phyloP scores from a whole-genome alignment of 2,329 filamentous ascomycete genomes.

The Scedosporium minutisporum region DNA sequence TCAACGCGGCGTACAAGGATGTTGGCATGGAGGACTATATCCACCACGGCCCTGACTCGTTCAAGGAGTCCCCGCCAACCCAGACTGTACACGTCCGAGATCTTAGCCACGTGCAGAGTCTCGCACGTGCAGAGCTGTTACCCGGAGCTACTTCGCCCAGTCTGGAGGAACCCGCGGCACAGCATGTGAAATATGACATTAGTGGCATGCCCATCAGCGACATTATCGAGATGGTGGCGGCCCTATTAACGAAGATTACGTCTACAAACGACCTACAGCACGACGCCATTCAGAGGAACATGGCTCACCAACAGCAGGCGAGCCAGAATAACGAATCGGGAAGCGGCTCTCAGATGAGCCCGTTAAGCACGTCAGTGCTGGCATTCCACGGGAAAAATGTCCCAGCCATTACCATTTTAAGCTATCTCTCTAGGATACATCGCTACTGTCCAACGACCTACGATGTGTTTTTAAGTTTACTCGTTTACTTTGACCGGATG shows the following conservation, averaged over 20 bases:
- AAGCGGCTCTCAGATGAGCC: slow-evolving; percentile 50
- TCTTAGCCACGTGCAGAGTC: slow-evolving; percentile 80
- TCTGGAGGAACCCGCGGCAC: slow-evolving; percentile 39
- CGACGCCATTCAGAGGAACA: slow-evolving; percentile 72
- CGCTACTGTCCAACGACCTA: slow-evolving; percentile 99
- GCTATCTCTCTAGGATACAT: slow-evolving; percentile 91
- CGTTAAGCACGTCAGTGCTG: slow-evolving; percentile 59
- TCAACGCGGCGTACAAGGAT: slow-evolving; percentile 7
- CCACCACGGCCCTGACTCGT: slow-evolving; percentile 7
- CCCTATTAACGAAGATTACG: slow-evolving; percentile 91
- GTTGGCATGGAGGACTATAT: slow-evolving; percentile 14
- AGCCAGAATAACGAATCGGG: slow-evolving; percentile 32
- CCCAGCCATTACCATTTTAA: slow-evolving; percentile 91
- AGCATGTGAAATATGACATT: slow-evolving; percentile 74
- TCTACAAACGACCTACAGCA: slow-evolving; percentile 93
- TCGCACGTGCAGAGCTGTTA: slow-evolving; percentile 69
- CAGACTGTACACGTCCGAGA: slow-evolving; percentile 73
- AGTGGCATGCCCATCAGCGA: slow-evolving; percentile 95
- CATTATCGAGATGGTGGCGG: slow-evolving; percentile 98
- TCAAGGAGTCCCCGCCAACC: slow-evolving; percentile 16
- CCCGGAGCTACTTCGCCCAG: slow-evolving; percentile 38
- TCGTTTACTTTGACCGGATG: slow-evolving; percentile 99
- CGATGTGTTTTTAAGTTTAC: slow-evolving; percentile 87
- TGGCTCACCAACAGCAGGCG: slow-evolving; percentile 47
- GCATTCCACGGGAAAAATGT: slow-evolving; percentile 98